Percentiles rank a stretch among this genome's conserved stretches.
Evolutionary conservation across 2,329 filamentous ascomycete genomes (phyloP).

Genomic region (Aspergillus melleus): DNA sequence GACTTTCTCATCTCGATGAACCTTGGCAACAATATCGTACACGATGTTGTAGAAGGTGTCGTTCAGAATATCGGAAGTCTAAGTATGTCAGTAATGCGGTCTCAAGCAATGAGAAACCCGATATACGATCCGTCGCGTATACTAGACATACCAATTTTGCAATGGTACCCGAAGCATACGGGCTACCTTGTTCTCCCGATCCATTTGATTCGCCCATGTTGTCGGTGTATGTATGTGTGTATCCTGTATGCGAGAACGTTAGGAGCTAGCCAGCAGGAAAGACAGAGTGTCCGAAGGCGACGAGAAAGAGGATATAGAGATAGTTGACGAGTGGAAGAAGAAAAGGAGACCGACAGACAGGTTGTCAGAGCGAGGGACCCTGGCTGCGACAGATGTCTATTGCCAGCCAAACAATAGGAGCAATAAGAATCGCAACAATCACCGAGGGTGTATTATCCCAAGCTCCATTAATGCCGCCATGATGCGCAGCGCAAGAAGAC

Average conservation of each 20-base stretch:
- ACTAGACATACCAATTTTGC: slow-evolving; percentile 39
- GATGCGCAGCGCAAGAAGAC: neutral
- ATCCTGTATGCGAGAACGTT: neutral
- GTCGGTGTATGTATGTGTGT: neutral
- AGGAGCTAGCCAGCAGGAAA: neutral
- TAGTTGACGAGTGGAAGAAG: neutral
- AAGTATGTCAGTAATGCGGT: neutral
- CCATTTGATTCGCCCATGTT: slow-evolving; percentile 36
- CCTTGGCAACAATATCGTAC: slow-evolving; percentile 58
- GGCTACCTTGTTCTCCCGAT: slow-evolving; percentile 24
- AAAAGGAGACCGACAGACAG: neutral
- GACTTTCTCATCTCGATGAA: slow-evolving; percentile 61
- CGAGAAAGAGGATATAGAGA: neutral
- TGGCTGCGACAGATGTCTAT: neutral
- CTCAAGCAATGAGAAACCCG: neutral
- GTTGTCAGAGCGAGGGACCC: neutral
- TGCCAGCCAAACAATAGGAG: neutral
- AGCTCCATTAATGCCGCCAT: neutral
- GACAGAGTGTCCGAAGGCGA: neutral
- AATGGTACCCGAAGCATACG: slow-evolving; percentile 39
- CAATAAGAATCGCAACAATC: neutral
- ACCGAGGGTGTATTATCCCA: neutral
- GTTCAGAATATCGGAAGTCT: slow-evolving; percentile 54
- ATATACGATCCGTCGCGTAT: neutral
- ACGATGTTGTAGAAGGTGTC: slow-evolving; percentile 61